These are phyloP conservation scores for Metschnikowia borealis DNA, from an alignment of 805 yeast genomes.

Conservation along the genomic window DNA sequence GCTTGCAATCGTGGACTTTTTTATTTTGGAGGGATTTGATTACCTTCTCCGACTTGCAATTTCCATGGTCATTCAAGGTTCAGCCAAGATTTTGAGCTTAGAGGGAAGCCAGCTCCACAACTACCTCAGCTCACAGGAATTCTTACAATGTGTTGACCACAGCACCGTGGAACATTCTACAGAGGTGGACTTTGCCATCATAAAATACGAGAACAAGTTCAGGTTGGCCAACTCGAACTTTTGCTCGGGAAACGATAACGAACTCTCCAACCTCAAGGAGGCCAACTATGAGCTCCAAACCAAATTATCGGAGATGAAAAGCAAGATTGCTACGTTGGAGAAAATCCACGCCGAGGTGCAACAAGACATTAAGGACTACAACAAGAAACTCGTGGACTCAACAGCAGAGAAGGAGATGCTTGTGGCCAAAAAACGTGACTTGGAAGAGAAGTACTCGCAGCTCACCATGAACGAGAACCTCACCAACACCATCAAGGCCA, in stretches of 20 bases:
- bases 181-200: constrained; percentile 11
- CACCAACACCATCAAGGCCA: constrained; percentile 37
- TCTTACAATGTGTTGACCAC: constrained; percentile 1
- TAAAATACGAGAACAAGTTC: constrained; percentile 18
- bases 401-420: constrained; percentile 20
- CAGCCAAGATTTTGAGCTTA: constrained; percentile 15
- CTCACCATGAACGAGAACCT: constrained; percentile 38
- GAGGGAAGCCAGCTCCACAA: constrained; percentile 22
- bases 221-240: constrained; percentile 35
- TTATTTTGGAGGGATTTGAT: constrained; percentile 39
- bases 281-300: constrained; percentile 30
- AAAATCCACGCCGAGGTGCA: constrained; percentile 31
- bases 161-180: constrained; percentile 3
- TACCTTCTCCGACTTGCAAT: constrained; percentile 28
- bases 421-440: constrained; percentile 9
- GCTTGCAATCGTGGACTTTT: constrained; percentile 28
- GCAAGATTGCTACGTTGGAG: constrained; percentile 27
- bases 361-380: constrained; percentile 24
- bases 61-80: constrained; percentile 19
- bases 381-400: constrained; percentile 20
- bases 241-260: constrained; percentile 34
- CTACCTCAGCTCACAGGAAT: constrained; percentile 5
- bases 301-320: constrained; percentile 25
- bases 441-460: constrained; percentile 25
- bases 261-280: constrained; percentile 35